Conservation (phyloP, 2,329 filamentous ascomycete genomes). For the Ceratocystis colombiana region DNA sequence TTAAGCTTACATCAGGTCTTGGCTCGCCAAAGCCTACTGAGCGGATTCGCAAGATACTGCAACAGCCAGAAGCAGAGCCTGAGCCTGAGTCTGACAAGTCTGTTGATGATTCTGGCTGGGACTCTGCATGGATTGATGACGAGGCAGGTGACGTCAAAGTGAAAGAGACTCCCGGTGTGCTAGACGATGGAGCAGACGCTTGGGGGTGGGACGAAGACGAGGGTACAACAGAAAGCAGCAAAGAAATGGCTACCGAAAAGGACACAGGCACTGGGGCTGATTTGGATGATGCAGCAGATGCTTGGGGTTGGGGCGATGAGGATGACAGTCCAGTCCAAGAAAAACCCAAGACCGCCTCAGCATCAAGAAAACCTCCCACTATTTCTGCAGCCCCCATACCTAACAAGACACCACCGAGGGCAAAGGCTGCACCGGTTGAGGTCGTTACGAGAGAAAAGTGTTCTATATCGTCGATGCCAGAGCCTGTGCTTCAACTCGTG, state of each 20-base stretch:
- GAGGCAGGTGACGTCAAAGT: conserved; percentile 29
- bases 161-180: conserved; percentile 27
- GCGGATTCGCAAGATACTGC: conserved; percentile 70
- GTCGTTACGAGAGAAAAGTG: conserved; percentile 77
- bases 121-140: conserved; percentile 68
- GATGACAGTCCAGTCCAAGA: conserved; percentile 34
- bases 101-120: conserved; percentile 55
- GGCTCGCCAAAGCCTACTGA: conserved; percentile 62
- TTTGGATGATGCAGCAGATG: conserved; percentile 49
- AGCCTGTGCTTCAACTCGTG: conserved; percentile 61
- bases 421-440: conserved; percentile 43
- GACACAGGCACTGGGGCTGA: conserved; percentile 28
- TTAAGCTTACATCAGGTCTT: conserved; percentile 54
- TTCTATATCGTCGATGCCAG: conserved; percentile 77
- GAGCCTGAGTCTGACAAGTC: conserved; percentile 28
- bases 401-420: conserved; percentile 23
- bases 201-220: conserved; percentile 73
- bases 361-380: conserved; percentile 17
- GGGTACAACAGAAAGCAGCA: conserved; percentile 36
- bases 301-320: conserved; percentile 79
- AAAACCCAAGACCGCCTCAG: neutral
- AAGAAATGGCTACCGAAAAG: conserved; percentile 22
- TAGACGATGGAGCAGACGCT: conserved; percentile 50
- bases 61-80: conserved; percentile 50
- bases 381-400: conserved; percentile 27